Base-by-base conservation (phyloP, 164 flowering plant species). In the Euptelea pleiosperma region DNA sequence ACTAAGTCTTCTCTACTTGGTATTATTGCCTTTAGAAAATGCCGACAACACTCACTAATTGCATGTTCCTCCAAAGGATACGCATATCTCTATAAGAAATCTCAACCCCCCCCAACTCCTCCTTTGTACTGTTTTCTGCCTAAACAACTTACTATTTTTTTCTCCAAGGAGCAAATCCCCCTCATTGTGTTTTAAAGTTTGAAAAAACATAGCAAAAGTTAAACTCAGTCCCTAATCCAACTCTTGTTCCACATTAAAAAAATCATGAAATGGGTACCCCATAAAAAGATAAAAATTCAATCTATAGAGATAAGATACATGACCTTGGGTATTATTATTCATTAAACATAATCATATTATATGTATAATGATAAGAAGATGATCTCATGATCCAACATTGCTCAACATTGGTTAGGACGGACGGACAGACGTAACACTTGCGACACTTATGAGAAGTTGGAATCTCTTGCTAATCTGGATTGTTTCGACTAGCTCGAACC, bases 11-110 rank as follows among this genome's bases (percentile, higher is more conserved):
- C 56, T 40, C 21, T 40, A 21, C 31, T 37, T 47, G 33, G 34
- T 39, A 60, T 66, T 66, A 55, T 52, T 65, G 63, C 63, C 55
- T 52, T 54, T 66, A 58, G 48, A 51, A 63, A 66, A 67, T 67
- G 65, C 75, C 75, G 65, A 71, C 75, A 63, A 41, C 48, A 50
- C 40, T 55, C 58, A 45, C 71, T 55, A 28, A 58, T 57, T 71
- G 68, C 71, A 67, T 63, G 61, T 58, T 55, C 50, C 6, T 58
- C 64, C 66, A 65, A 55, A 52, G 58, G 49, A 56, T 48, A 16
- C 60, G 30, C 57, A 60, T 46, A 52, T 56, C 62, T 51, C 62
- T 45, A 44, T 43, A 22, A n/a, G n/a, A n/a, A n/a, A n/a, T n/a
- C n/a, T 63, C 42, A 49, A 45, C 26, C 34, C 24, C 56, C 2